Evolutionary conservation across 75 land plant species (phyloP), one percentile per base, ranked within the genome.

Genomic region (Cunninghamia lanceolata): DNA sequence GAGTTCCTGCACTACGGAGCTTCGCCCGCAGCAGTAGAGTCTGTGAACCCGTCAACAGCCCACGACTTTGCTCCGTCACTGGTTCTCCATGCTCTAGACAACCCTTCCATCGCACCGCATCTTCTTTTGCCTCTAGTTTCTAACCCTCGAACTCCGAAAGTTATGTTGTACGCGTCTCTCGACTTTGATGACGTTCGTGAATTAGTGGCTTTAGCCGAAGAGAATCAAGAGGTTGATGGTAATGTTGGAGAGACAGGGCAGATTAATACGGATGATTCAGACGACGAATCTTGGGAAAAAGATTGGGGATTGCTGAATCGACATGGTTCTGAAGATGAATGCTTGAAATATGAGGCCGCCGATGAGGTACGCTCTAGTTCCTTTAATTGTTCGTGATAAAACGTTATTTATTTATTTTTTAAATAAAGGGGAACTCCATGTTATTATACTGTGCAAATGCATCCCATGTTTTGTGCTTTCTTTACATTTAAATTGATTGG

Each of bases 261-360:
- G 47, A 50, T 50, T 38, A 76, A 80, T 50, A 52, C 17, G 15
- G 89, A 54, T 28, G 68, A 83, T 59, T 74, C 83, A 9, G 66
- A 84, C 68, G 38, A 47, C 0, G 40, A 84, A 1, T 47, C 10
- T 30, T 85, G 76, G 86, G 43, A 40, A 70, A 68, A 82, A 53
- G 85, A 75, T 39, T 87, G 85, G 88, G 75, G 68, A 50, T 88
- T 75, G 25, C 82, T 74, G 25, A 83, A 82, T 36, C 83, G 71
- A 68, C 71, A 35, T 40, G 81, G 3, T 16, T 71, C 34, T 3
- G 34, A 50, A 70, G 90, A 89, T 46, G 90, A 89, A 86, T 89
- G 90, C 78, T 81, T 84, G 54, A 50, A 83, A 17, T 89, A 88
- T 79, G 90, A 89, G 43, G 86, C 85, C 56, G 90, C 90, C 45